Base-by-base conservation (phyloP, 148 eudicot genomes). In the Rheum nobile region DNA sequence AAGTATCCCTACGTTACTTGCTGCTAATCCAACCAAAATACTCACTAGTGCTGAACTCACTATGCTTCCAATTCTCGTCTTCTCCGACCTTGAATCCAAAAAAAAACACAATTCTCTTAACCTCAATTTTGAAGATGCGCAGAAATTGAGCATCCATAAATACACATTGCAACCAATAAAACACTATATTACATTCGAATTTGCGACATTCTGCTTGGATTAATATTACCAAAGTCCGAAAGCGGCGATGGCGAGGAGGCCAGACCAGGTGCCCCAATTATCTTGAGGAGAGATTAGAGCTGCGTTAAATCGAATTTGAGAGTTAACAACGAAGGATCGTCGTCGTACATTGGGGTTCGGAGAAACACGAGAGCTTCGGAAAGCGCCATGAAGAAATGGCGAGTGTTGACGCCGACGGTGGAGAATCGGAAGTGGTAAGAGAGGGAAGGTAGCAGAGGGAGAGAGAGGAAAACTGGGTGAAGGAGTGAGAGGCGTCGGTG, bases 201-300 rank as follows among this genome's bases (percentile, higher is more conserved):
- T 32, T 14, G 38, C 38, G 69, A 63, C 38, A 55, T 55, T 55
- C 31, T 10, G 28, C 29, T 26, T 55, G 69, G 8, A 8, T 29
- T 16, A 28, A 11, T 17, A 24, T 12, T 86, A 92, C 96, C 98
- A 92, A 75, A 86, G 79, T 71, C 96, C 93, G 63, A 92, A 87
- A 42, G 96, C 89, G 37, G 87, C 98, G 37, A 84, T 78, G 74
- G 93, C 81, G 61, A 92, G 82, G 57, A 92, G 96, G 65, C 85
- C 87, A 52, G 96, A 82, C 96, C 93, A 92, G 28, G 81, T 83
- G 79, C 93, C 96, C 98, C 96, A 92, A 4, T 85, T 85, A 68
- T 92, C 98, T 6, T 83, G 77, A 12, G 96, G 82, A 70, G 93
- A 90, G 72, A 92, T 86, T 19, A 92, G 37, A 57, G 98, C 88